Base-by-base conservation (phyloP, 106 monocot genomes). In the Chionographis japonica region DNA sequence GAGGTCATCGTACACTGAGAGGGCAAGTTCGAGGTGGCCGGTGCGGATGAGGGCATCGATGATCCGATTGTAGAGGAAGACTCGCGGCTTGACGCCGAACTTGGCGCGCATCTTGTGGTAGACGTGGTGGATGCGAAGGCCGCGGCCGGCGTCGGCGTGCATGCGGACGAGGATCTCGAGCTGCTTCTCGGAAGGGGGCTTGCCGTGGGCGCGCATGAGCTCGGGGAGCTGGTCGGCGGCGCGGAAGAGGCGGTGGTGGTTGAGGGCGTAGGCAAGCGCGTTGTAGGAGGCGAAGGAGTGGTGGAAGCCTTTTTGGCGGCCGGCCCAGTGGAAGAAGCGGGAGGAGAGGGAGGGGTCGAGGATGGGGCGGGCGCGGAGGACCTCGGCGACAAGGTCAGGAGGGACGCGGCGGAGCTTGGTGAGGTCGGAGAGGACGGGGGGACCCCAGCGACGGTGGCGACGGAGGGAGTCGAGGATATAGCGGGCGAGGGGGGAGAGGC, bases 311-410 rank as follows among this genome's bases (percentile, higher is more conserved):
- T 87, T 89, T 72, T 98, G 97, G 50, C 74, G 73, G 16, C 74
- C 67, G 8, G 92, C 89, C 86, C 86, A 93, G 72, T 81, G 80
- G 75, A 98, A 98, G 97, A 98, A 84, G 41, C 84, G 90, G 63
- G 80, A 40, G 65, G 84, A 72, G 62, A 89, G 61, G 8, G 75
- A 17, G 7, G 92, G 74, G 12, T 70, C 68, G 15, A 78, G 79
- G 54, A 61, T 49, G 52, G 71, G 68, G n/a, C 67, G 75, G 53
- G 78, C 59, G 50, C 83, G 81, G 82, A 98, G 89, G 68, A 98
- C 74, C 72, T 92, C 87, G 27, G 87, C 27, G 40, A 98, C 73
- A n/a, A 93, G 80, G 56, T 72, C 56, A 4, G 97, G 87, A 4
- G 92, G 49, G 54, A 92, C 74, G 62, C 90, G 92, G 54, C 92